Percentiles rank a stretch among this genome's conserved stretches.
phyloP scores from a whole-genome alignment of 148 eudicot species.

The Diospyros kaki region DNA sequence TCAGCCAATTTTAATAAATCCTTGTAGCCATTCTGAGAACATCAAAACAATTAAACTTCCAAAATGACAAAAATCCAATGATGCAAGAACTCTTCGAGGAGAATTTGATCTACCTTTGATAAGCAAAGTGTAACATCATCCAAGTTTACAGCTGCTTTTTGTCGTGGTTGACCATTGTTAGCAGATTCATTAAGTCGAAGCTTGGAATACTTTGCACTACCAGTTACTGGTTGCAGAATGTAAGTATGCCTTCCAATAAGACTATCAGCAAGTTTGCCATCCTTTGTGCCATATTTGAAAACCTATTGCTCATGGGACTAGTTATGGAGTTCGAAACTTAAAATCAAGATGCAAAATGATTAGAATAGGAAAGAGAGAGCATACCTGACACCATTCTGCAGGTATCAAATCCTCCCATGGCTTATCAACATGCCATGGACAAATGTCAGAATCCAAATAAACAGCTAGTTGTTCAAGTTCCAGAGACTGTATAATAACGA shows the following conservation, averaged over 20 bases:
- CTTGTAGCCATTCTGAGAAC: constrained; percentile 72
- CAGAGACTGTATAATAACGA: constrained; percentile 45
- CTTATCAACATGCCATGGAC: constrained; percentile 74
- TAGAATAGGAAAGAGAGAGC: constrained; percentile 8
- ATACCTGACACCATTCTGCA: constrained; percentile 83
- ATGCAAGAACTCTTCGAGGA: neutral
- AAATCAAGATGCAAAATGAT: constrained; percentile 6
- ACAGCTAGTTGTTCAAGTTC: constrained; percentile 77
- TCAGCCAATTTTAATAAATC: constrained; percentile 88
- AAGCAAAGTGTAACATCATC: constrained; percentile 93
- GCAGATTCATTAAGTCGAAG: constrained; percentile 46
- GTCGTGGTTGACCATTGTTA: constrained; percentile 54
- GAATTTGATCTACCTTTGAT: constrained; percentile 57
- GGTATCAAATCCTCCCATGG: constrained; percentile 88
- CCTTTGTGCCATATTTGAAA: constrained; percentile 77
- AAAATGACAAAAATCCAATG: neutral
- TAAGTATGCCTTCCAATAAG: constrained; percentile 54
- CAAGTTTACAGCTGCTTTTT: constrained; percentile 73
- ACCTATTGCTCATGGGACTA: constrained; percentile 40
- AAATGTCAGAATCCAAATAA: constrained; percentile 83
- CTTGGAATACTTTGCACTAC: constrained; percentile 80
- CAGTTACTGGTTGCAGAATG: constrained; percentile 86
- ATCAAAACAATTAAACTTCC: neutral
- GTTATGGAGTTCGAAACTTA: neutral
- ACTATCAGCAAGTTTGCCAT: constrained; percentile 56